Conservation (phyloP, 2,329 filamentous ascomycete species). For the Aspergillus felis region DNA sequence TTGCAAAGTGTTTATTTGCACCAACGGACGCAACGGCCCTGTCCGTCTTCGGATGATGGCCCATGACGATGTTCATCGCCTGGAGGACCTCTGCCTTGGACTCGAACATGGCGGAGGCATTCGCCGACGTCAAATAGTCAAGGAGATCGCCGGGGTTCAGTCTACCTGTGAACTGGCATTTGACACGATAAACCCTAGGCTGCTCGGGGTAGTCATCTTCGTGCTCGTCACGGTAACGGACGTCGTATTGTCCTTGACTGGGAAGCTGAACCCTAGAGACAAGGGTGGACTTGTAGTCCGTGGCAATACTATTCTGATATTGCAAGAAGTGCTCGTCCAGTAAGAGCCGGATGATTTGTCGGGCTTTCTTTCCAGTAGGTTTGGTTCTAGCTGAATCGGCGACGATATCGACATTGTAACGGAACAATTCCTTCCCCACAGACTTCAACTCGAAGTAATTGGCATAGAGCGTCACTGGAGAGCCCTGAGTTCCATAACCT, state of each 20-base stretch:
- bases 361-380: constrained; percentile 41
- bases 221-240: constrained; percentile 34
- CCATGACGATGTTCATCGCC: constrained; percentile 56
- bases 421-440: constrained; percentile 35
- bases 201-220: constrained; percentile 31
- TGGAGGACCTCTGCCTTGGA: constrained; percentile 52
- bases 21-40: constrained; percentile 45
- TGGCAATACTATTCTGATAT: constrained; percentile 30
- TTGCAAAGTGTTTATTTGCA: constrained; percentile 51
- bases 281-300: constrained; percentile 39
- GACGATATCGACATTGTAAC: constrained; percentile 39
- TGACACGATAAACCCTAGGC: constrained; percentile 35
- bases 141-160: constrained; percentile 42
- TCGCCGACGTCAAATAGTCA: constrained; percentile 40
- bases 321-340: constrained; percentile 34
- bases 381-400: constrained; percentile 23
- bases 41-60: constrained; percentile 44
- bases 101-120: constrained; percentile 34
- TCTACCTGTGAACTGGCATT: constrained; percentile 29
- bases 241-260: constrained; percentile 20
- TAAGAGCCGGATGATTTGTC: constrained; percentile 47
- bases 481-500: constrained; percentile 35
- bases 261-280: constrained; percentile 29
- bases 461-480: constrained; percentile 30
- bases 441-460: constrained; percentile 39